Evolutionary conservation across 306 rosid species (phyloP).

Genomic region (Acacia melanoxylon): DNA sequence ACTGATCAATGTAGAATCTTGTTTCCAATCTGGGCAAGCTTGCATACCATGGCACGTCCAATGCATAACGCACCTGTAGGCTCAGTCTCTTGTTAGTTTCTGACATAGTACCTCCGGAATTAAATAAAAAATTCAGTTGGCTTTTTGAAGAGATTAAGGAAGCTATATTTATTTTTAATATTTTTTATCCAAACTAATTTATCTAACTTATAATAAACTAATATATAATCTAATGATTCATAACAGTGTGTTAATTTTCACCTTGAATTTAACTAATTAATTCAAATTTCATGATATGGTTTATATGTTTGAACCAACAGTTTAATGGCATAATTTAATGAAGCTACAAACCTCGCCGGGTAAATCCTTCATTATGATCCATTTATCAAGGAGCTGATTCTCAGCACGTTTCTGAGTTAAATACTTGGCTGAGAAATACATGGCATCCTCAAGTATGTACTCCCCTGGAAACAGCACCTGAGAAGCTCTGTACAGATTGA

Average conservation of each 20-base stretch:
- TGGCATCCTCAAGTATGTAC: constrained; percentile 62
- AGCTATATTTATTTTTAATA: too few species aligned
- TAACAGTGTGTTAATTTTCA: too few species aligned
- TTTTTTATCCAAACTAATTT: too few species aligned
- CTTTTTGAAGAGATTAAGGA: too few species aligned
- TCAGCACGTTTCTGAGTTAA: constrained; percentile 57
- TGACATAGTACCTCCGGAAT: background rate
- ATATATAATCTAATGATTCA: too few species aligned
- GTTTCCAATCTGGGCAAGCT: constrained; percentile 81
- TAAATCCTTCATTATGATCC: constrained; percentile 79
- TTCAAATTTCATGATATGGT: background rate
- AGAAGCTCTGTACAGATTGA: constrained; percentile 61
- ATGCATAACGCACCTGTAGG: constrained; percentile 61
- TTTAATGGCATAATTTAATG: background rate
- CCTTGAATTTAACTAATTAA: background rate
- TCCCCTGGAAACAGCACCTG: constrained; percentile 66
- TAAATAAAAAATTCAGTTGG: too few species aligned
- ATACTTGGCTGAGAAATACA: constrained; percentile 47
- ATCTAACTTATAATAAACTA: too few species aligned
- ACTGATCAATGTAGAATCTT: constrained; percentile 70
- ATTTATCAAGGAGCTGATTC: constrained; percentile 66
- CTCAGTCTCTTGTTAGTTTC: background rate
- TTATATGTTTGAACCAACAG: background rate
- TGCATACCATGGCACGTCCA: constrained; percentile 82
- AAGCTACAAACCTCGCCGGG: constrained; percentile 66